Base-by-base conservation (phyloP, 768 basidiomycete genomes). In the Rhodotorula kratochvilovae region DNA sequence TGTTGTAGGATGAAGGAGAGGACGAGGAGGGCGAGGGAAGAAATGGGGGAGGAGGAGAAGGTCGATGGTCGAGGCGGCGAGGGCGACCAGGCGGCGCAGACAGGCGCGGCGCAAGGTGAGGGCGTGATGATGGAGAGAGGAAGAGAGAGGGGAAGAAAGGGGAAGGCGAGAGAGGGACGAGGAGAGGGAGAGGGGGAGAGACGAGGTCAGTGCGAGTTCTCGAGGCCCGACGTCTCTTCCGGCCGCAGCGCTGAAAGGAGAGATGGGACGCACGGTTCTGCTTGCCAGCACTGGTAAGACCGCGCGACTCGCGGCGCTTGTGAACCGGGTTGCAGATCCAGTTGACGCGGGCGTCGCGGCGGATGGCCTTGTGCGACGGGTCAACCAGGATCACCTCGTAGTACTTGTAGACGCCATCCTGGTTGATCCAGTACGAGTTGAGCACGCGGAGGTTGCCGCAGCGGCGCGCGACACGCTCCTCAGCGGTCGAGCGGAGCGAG, bases 351-450 rank as follows among this genome's bases (percentile, higher is more conserved):
- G 96, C 84, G 81, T 99, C 94, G 75, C 94, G 91, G 75, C 92
- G 91, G 83, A 98, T 89, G 88, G 78, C 90, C 92, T 74, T 94
- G 85, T 95, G 92, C 80, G 81, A 88, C 70, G 92, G 92, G 80
- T 99, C 96, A 69, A 99, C 94, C 76, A 96, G 87, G 81, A 99
- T 98, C 79, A 99, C 92, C 81, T 99, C 96, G 84, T 88, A 99
- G 85, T 96, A 97, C 82, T 79, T 79, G 78, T 79, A 79, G 63
- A 79, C 78, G 67, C 79, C 78, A 69, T 78, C 79, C 75, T 79
- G 78, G 84, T 98, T 98, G 80, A 99, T 84, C 96, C 96, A 99
- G 86, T 98, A 98, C 58, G 95, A 97, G 84, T 95, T 96, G 79
- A 96, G 81, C 75, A 99, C 96, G 66, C 96, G 88, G 79, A 99